Base-by-base conservation (phyloP, 2,329 filamentous ascomycete species). In the Trichoderma polysporum region DNA sequence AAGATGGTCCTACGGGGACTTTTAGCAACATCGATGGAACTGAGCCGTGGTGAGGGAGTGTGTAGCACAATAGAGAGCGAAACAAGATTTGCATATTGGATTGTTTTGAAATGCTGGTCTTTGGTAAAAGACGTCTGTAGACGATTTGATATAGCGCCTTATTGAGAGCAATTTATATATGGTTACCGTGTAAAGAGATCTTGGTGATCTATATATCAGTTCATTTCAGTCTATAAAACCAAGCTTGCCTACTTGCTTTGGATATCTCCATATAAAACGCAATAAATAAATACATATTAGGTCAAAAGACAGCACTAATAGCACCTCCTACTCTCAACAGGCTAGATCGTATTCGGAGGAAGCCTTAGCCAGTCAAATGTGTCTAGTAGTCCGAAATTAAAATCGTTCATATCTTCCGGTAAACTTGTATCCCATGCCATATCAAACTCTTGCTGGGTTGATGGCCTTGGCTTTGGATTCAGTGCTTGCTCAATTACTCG, bases 371-470 rank as follows among this genome's bases (percentile, higher is more conserved):
- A 84, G 66, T 83, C 80, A 71, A 82, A 84, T 0, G 82, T 84
- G 68, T 84, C 81, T 0, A 84, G 69, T 31, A 84, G 73, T 63
- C 83, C 81, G 60, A 83, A 83, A 66, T 82, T 82, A 64, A 84
- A 84, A 72, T 74, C 50, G 71, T 71, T 54, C 64, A 66, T 62
- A 22, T 66, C 64, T 13, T 53, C 57, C 8, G 13, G 49, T 12
- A 66, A 37, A 29, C 37, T 52, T 7, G 45, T 45, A 4, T 62
- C 57, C 64, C 64, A 66, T 6, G 63, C 45, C 37, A 27, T 56
- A 29, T 56, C 50, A 31, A 56, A 64, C 25, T 59, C 64, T 4
- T 59, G 45, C 4, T 53, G 54, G 8, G 56, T 47, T 7, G 50
- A 15, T 15, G 27, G 45, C 10, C 22, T 52, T 33, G 64, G 45